A percentile compares a stretch with the other conserved stretches of the same genome.
Evolutionary conservation across 257 asterid species (phyloP).

Genomic region (Salvia miltiorrhiza): DNA sequence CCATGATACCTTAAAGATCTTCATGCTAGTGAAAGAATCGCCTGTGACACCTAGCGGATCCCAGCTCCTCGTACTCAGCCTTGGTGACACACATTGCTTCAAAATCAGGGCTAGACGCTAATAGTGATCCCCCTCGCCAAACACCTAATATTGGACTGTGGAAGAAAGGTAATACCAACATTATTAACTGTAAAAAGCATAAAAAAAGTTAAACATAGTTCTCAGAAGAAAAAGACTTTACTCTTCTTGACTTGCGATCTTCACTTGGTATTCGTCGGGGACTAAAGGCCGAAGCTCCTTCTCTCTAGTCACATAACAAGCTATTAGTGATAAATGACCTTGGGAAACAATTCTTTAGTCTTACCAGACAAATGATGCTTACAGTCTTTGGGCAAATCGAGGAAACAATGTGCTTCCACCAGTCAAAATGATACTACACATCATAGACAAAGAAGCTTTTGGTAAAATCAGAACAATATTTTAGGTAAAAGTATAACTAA

Average conservation of each 20-base stretch:
- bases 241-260: slow-evolving; percentile 88
- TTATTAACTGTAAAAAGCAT: background rate
- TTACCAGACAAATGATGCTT: slow-evolving; percentile 32
- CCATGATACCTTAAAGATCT: slow-evolving; percentile 23
- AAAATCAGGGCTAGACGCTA: slow-evolving; percentile 97
- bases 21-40: slow-evolving; percentile 74
- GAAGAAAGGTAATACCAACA: slow-evolving; percentile 14
- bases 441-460: slow-evolving; percentile 18
- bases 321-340: background rate
- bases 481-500: slow-evolving; percentile 16
- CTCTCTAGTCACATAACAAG: slow-evolving; percentile 48
- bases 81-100: slow-evolving; percentile 91
- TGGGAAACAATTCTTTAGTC: background rate
- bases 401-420: slow-evolving; percentile 95
- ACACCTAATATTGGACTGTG: slow-evolving; percentile 90
- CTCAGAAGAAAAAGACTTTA: slow-evolving; percentile 33
- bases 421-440: slow-evolving; percentile 79
- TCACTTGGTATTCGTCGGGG: slow-evolving; percentile 74
- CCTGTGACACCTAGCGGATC: slow-evolving; percentile 79
- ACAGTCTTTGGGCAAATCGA: slow-evolving; percentile 91
- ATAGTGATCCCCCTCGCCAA: slow-evolving; percentile 97
- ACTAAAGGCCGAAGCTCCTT: slow-evolving; percentile 94
- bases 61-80: slow-evolving; percentile 96
- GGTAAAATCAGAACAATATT: slow-evolving; percentile 15
- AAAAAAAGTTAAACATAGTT: slow-evolving; percentile 11